Conservation (phyloP, 768 basidiomycete species). For the Leccinum boreale region DNA sequence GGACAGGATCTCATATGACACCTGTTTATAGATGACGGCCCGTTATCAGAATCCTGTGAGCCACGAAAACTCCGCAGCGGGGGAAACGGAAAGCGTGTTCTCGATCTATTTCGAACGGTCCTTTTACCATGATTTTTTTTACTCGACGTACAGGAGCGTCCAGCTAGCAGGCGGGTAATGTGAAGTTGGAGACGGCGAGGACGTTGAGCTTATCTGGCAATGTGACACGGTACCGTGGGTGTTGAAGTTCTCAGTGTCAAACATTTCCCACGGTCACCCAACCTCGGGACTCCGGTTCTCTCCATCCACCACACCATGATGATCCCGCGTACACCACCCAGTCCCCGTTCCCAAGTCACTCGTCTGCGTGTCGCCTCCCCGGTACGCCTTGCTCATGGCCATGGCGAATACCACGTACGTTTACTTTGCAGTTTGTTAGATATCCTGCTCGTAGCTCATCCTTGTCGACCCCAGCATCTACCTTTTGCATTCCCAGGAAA, state of each 20-base stretch:
- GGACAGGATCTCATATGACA: neutral
- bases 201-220: neutral
- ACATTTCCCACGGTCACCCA: constrained; percentile 19
- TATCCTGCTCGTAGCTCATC: constrained; percentile 7
- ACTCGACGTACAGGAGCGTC: neutral
- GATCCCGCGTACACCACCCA: constrained; percentile 43
- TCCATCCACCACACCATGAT: constrained; percentile 29
- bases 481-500: constrained; percentile 54
- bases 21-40: constrained; percentile 9
- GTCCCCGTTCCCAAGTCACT: constrained; percentile 37
- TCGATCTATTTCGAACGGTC: neutral
- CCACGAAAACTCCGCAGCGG: constrained; percentile 9
- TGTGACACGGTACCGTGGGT: neutral
- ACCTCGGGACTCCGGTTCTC: constrained; percentile 4
- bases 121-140: neutral
- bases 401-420: constrained; percentile 52
- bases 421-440: neutral
- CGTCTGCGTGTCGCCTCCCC: constrained; percentile 26
- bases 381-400: constrained; percentile 47
- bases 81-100: neutral
- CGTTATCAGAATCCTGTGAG: constrained; percentile 6
- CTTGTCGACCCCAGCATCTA: constrained; percentile 40
- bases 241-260: neutral
- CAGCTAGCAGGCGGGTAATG: neutral
- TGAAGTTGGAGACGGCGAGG: neutral